Evolutionary conservation across 768 basidiomycete genomes (phyloP).

Genomic region (Cyclocybe aegerita): DNA sequence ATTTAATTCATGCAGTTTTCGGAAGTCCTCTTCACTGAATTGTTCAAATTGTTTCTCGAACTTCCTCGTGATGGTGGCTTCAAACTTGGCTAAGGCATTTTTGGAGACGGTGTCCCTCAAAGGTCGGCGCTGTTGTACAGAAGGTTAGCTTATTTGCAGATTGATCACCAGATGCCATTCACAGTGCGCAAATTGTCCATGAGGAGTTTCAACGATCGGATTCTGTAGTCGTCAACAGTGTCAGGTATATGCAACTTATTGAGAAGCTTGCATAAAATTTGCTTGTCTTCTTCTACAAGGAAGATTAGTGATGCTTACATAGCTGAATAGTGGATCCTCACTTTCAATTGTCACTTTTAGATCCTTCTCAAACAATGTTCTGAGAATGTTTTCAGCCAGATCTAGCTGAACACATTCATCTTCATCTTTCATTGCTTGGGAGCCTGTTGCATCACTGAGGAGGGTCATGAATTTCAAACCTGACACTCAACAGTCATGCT

Average conservation of each 20-base stretch:
- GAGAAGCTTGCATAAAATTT: conserved; percentile 63
- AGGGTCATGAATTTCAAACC: no score
- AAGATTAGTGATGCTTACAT: background rate
- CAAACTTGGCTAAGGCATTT: conserved; percentile 75
- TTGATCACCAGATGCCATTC: conserved; percentile 14
- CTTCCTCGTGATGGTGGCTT: conserved; percentile 62
- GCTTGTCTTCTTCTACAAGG: conserved; percentile 62
- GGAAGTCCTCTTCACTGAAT: conserved; percentile 71
- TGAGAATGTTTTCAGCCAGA: conserved; percentile 54
- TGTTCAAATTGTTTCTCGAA: conserved; percentile 69
- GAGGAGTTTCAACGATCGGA: conserved; percentile 61
- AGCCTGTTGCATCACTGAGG: conserved; percentile 12
- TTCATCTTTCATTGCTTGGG: conserved; percentile 19
- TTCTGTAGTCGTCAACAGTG: conserved; percentile 65
- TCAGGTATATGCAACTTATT: conserved; percentile 69
- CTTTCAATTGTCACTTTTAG: conserved; percentile 23
- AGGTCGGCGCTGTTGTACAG: conserved; percentile 32
- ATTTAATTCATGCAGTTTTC: conserved; percentile 60
- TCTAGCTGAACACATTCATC: conserved; percentile 47
- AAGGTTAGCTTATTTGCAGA: background rate
- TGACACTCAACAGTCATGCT: background rate
- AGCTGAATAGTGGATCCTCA: conserved; percentile 7
- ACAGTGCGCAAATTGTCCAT: conserved; percentile 61
- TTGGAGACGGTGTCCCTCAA: conserved; percentile 56
- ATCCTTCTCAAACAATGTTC: conserved; percentile 41